Evolutionary conservation across 2,329 filamentous ascomycete species (phyloP), one percentile per base, ranked within the genome.

Genomic region (Taxawa tesnikishii): DNA sequence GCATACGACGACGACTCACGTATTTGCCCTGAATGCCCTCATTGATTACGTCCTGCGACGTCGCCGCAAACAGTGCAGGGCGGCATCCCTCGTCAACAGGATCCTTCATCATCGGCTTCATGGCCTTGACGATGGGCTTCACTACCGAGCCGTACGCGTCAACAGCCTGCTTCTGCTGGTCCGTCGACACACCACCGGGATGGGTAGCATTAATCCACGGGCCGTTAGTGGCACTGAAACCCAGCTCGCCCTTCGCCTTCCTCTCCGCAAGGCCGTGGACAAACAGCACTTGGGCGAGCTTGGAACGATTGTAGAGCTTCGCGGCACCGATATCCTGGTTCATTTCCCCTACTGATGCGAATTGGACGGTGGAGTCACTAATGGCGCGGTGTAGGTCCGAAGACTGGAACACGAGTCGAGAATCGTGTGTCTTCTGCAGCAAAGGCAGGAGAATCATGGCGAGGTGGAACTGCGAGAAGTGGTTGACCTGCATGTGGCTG

Each of bases 161-260:
- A 10, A 59, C 55, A 1, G 64, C 61, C 37, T 70, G 67, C 5
- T 58, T 44, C 33, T 53, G 63, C 44, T 67, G 62, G 38, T 65
- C 60, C 0, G 65, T 69, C 5, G 40, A 41, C 10, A 69, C 60
- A 7, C 46, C 66, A 1, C 66, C 66, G 0, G 66, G 65, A 34
- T 70, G 65, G 5, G 58, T 62, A 0, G 63, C 62, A 32, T 66
- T 66, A 43, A 66, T 58, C 51, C 55, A 67, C 3, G 64, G 58
- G 6, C 40, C 40, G 23, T 38, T 32, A 15, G 38, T 29, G 23
- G 41, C 37, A 3, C 46, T 29, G 26, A 48, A 46, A n/a, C 51
- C 53, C 10, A 63, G 43, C 36, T 62, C 38, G 7, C 54, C 53
- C 4, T 49, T 47, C 15, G 49, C 44, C 33, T 59, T 55, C 12